A percentile compares a stretch with the other conserved stretches of the same genome.
phyloP scores from a whole-genome alignment of 2,329 filamentous ascomycete genomes.

The Ophiostoma quercus region DNA sequence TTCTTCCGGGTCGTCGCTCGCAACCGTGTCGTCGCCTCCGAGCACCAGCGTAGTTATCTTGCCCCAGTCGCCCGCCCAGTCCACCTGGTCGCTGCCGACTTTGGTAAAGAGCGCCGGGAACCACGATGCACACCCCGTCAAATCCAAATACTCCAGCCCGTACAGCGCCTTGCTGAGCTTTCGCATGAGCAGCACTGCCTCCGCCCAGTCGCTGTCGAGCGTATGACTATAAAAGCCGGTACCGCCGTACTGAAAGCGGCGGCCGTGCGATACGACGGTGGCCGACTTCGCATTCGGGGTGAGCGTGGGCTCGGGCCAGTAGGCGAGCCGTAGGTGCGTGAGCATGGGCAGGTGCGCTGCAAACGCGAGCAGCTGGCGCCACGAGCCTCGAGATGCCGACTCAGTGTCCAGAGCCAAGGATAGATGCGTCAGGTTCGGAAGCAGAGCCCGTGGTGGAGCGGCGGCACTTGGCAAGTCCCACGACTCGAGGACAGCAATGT shows the following conservation, averaged over 20 bases:
- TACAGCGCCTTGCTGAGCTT: conserved; percentile 52
- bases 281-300: conserved; percentile 50
- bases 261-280: conserved; percentile 44
- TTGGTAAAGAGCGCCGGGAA: conserved; percentile 42
- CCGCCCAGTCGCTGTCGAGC: conserved; percentile 55
- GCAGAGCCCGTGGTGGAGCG: conserved; percentile 37
- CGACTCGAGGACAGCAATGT: conserved; percentile 42
- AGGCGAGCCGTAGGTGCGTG: conserved; percentile 57
- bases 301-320: conserved; percentile 57
- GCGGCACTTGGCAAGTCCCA: conserved; percentile 42
- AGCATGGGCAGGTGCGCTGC: conserved; percentile 48
- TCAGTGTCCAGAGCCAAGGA: conserved; percentile 47
- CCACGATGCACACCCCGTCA: conserved; percentile 57
- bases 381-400: conserved; percentile 40
- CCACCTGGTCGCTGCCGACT: conserved; percentile 45
- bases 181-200: conserved; percentile 52
- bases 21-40: not conserved
- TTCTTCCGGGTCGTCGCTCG: not conserved
- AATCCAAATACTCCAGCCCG: conserved; percentile 54
- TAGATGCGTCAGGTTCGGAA: conserved; percentile 57
- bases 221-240: conserved; percentile 55
- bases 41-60: conserved; percentile 28
- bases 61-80: conserved; percentile 42
- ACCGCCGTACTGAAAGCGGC: conserved; percentile 47
- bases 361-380: conserved; percentile 55